Base-by-base conservation (phyloP, 768 basidiomycete genomes). In the Mycena galericulata region DNA sequence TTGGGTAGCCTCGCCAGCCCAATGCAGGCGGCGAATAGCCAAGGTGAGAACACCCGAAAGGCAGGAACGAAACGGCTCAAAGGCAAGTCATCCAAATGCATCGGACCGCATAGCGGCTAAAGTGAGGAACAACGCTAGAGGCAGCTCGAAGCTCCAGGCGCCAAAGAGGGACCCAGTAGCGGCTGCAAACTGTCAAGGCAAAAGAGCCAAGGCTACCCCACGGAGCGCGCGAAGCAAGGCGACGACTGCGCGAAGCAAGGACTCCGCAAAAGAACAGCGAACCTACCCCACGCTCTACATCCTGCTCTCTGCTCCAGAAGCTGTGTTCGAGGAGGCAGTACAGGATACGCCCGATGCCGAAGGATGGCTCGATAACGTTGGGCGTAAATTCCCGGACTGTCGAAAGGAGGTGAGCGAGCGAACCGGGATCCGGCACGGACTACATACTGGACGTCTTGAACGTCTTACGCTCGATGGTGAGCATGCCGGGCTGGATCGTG, bases 291-390 rank as follows among this genome's bases (percentile, higher is more conserved):
- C 97, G 93, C 69, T 96, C 93, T 29, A 94, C 83, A 78, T 98
- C 97, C 75, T 94, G 89, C 76, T 95, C 96, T 77, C 98, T 90
- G 67, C 89, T 89, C 98, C 97, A 99, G 86, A 92, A 99, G 74
- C 88, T 90, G 84, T 99, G 98, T 79, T 99, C 98, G 36, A 99
- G 89, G 57, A 99, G 85, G 30, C 89, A 90, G 79, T 98, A 98
- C 50, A 98, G 84, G 74, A 99, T 98, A 61, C 97, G 95, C 60
- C 97, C 97, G 72, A 99, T 89, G 67, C 98, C 97, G 80, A 98
- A 98, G 5, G 98, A 99, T 26, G 98, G 97, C 79, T 98, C 97
- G 78, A 99, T 97, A 79, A 99, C 98, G 80, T 98, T 99, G 40
- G 97, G 98, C 62, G 90, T 95, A 81, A 88, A 98, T 81, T 98